These are phyloP conservation scores for Boletus coccyginus DNA, from an alignment of 768 basidiomycete species.

Conservation along the genomic window DNA sequence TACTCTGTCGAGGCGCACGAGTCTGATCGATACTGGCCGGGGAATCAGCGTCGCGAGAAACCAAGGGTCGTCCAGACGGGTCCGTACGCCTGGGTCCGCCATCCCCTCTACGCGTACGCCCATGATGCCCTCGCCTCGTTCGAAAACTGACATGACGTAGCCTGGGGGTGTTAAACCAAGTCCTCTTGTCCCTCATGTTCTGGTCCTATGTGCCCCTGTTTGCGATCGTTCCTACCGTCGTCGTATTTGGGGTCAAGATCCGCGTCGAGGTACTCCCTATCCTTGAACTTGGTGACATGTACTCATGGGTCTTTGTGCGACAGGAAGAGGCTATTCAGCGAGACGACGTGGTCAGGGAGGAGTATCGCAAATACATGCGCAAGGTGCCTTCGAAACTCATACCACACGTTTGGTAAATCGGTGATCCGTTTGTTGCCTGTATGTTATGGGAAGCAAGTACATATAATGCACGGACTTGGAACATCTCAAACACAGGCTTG, in stretches of 20 bases:
- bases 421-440: not conserved
- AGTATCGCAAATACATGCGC: slow-evolving; percentile 10
- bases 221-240: not conserved
- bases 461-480: no score
- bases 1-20: not conserved
- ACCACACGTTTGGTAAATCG: slow-evolving; percentile 6
- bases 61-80: slow-evolving; percentile 13
- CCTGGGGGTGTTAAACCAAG: not conserved
- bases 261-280: slow-evolving; percentile 2
- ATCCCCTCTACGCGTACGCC: slow-evolving; percentile 10
- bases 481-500: no score
- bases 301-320: not conserved
- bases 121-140: no score
- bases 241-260: slow-evolving; percentile 2
- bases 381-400: slow-evolving; percentile 13
- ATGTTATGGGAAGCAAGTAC: no score
- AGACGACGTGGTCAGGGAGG: slow-evolving; percentile 5
- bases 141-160: not conserved
- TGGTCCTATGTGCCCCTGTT: slow-evolving; percentile 15
- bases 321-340: slow-evolving; percentile 10
- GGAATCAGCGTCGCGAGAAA: slow-evolving; percentile 9
- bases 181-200: not conserved
- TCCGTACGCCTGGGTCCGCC: slow-evolving; percentile 11
- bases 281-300: no score
- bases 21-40: not conserved